These are phyloP conservation scores for Trichoderma asperelloides DNA, from an alignment of 495 filamentous ascomycete species.

Conservation along the genomic window DNA sequence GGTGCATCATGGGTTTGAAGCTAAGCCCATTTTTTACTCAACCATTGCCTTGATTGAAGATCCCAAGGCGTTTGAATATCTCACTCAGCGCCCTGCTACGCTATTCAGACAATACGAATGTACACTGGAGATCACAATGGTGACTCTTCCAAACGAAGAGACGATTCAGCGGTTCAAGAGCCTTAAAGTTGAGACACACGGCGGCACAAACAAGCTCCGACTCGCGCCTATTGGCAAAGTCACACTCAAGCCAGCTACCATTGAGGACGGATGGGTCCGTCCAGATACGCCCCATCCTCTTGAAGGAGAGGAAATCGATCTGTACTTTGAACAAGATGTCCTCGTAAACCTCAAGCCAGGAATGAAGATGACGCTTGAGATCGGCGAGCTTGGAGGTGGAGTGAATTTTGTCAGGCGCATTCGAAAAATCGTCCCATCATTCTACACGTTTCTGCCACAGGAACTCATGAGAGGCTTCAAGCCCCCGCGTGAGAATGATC, in stretches of 20 bases:
- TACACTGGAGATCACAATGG: background rate
- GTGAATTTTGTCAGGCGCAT: constrained; percentile 51
- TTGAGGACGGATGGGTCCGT: constrained; percentile 11
- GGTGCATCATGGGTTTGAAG: constrained; percentile 10
- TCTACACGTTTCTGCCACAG: constrained; percentile 59
- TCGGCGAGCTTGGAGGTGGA: constrained; percentile 56
- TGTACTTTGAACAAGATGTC: constrained; percentile 53
- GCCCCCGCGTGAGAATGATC: constrained; percentile 35
- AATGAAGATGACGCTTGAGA: constrained; percentile 61
- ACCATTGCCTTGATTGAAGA: constrained; percentile 27
- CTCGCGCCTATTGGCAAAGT: constrained; percentile 12
- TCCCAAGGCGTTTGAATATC: constrained; percentile 18
- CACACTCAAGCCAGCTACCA: background rate
- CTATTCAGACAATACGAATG: background rate
- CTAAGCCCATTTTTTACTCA: constrained; percentile 30
- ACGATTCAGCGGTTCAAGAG: background rate
- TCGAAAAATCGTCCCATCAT: constrained; percentile 44
- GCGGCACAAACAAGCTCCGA: constrained; percentile 9
- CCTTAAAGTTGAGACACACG: background rate
- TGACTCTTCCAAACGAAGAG: background rate
- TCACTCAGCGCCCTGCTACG: constrained; percentile 7
- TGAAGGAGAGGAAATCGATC: constrained; percentile 39
- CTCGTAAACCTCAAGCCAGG: constrained; percentile 56
- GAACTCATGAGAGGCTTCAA: constrained; percentile 63
- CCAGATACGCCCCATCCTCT: constrained; percentile 11